Evolutionary conservation across 495 filamentous ascomycete genomes (phyloP), one percentile per base, ranked within the genome.

Genomic region (Filosporella fistucella): DNA sequence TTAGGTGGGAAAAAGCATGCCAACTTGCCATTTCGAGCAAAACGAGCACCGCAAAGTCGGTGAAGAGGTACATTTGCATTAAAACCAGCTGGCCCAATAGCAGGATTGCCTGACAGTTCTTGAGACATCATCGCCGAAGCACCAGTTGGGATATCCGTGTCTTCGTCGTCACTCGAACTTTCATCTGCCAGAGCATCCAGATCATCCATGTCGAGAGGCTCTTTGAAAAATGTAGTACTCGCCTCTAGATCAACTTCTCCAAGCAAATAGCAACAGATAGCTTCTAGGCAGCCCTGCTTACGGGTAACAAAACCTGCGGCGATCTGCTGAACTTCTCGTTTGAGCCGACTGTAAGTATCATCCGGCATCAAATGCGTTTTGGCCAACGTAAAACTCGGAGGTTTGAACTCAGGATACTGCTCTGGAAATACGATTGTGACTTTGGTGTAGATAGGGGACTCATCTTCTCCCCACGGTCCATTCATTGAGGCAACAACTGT

Each of bases 1-100:
- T 88, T 90, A 7, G 85, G 82, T 2, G 86, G 86, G 56, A 95
- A 94, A 56, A 91, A 94, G 67, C 89, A 94, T 17, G 91, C 78
- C 7, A 96, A 72, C 36, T 78, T 78, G 18, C 91, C 91, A 55
- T 88, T 79, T 38, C 80, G 76, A 13, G 87, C 81, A 71, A 89
- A 96, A 12, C 80, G 68, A 11, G 85, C 85, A 36, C 89, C 86
- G 60, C 87, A 94, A 17, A 66, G 75, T 54, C 81, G 80, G 4
- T 86, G 86, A 41, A 85, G 67, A 12, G 89, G 89, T 7, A 90
- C 84, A 57, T 87, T 84, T 21, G 82, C 82, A 49, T 86, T 85
- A 16, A 84, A 78, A 60, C 83, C 85, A 8, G 79, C 70, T 8
- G 80, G 62, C 10, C 65, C 67, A n/a, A 79, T 60, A 12, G 71